These are phyloP conservation scores for Paramecium biaurelia DNA, from an alignment of 73 alveolate genomes.

Conservation along the genomic window DNA sequence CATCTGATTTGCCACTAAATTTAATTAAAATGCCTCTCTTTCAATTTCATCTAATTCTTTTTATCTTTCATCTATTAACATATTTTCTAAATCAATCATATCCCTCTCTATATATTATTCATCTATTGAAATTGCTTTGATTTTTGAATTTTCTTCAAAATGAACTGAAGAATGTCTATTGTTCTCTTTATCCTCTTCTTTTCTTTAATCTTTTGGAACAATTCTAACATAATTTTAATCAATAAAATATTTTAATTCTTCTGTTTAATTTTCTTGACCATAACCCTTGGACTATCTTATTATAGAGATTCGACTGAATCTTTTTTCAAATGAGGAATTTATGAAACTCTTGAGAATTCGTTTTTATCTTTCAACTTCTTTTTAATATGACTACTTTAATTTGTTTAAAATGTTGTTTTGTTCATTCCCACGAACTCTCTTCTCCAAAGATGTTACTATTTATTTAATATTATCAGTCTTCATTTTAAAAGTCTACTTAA, in stretches of 20 bases:
- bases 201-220: not conserved
- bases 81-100: constrained; percentile 5
- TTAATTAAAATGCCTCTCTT: not conserved
- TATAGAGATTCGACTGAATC: not conserved
- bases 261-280: not conserved
- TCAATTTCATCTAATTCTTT: not conserved
- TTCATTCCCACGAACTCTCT: not conserved
- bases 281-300: not conserved
- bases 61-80: constrained; percentile 19
- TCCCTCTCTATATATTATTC: not conserved
- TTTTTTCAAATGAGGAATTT: not conserved
- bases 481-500: not conserved
- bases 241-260: not conserved
- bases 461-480: not conserved
- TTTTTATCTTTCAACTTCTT: not conserved
- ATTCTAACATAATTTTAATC: not conserved
- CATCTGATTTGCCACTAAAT: not conserved
- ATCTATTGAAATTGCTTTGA: constrained; percentile 5
- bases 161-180: not conserved
- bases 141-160: not conserved
- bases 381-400: not conserved
- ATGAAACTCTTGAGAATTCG: not conserved
- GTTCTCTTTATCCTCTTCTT: not conserved
- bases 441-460: not conserved
- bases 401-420: not conserved